Evolutionary conservation across 192 early-diverging fungal genomes (phyloP).

Genomic region (Coemansia umbellata): DNA sequence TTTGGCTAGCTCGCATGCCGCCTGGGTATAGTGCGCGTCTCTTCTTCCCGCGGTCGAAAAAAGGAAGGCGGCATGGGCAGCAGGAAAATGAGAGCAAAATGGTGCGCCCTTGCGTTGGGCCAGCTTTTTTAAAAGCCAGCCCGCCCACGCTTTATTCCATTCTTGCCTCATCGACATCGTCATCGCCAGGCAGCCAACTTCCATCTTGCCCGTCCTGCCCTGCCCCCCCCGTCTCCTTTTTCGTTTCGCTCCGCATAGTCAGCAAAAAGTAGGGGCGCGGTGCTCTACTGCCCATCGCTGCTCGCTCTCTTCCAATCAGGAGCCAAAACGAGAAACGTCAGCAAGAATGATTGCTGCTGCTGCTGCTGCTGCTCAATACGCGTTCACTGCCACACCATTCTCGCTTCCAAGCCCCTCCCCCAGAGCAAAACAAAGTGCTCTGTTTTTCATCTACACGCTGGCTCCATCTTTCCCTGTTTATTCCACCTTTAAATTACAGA

Average conservation of each 20-base stretch:
- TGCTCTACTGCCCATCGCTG: too few relatives aligned
- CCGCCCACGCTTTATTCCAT: neutral
- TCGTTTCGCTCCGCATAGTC: too few relatives aligned
- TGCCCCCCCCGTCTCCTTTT: neutral
- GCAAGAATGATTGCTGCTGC: too few relatives aligned
- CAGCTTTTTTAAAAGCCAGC: slow-evolving; percentile 2
- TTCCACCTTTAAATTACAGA: neutral
- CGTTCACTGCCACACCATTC: too few relatives aligned
- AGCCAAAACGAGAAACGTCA: too few relatives aligned
- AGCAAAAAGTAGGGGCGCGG: too few relatives aligned
- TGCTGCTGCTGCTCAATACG: neutral
- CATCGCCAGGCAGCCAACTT: too few relatives aligned
- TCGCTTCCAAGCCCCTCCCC: neutral
- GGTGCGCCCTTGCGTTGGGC: too few relatives aligned
- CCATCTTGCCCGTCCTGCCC: neutral
- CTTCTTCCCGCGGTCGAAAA: slow-evolving; percentile 8
- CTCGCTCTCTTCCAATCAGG: neutral
- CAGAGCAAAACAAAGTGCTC: neutral
- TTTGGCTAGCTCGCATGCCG: slow-evolving; percentile 6
- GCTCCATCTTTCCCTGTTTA: neutral
- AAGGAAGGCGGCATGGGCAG: too few relatives aligned
- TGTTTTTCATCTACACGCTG: too few relatives aligned
- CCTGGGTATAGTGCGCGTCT: slow-evolving; percentile 2
- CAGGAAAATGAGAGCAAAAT: too few relatives aligned
- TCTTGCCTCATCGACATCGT: too few relatives aligned